Evolutionary conservation across 768 basidiomycete species (phyloP).

Genomic region (Tylopilus plumbeoviolaceoides): DNA sequence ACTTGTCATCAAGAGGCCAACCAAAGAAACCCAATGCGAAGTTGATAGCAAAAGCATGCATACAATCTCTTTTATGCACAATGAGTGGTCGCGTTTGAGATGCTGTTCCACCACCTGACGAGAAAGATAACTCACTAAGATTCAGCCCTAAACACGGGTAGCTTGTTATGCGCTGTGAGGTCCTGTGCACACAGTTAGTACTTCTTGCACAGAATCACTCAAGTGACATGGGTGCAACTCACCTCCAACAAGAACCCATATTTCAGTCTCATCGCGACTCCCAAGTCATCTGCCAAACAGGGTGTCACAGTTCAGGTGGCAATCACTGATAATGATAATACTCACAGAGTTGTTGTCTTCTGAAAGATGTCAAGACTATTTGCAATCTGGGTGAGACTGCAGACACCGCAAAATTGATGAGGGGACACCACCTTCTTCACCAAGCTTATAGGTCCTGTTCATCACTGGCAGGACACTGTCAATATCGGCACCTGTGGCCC

Average conservation of each 20-base stretch:
- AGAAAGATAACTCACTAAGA: conserved; percentile 47
- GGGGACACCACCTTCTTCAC: conserved; percentile 62
- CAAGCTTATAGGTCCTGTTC: conserved; percentile 82
- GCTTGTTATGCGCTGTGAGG: conserved; percentile 53
- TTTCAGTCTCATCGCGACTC: conserved; percentile 68
- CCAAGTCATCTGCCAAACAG: conserved; percentile 48
- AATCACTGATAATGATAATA: background rate
- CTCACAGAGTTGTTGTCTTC: conserved; percentile 80
- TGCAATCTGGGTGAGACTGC: background rate
- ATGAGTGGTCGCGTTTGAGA: background rate
- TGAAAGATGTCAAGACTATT: conserved; percentile 86
- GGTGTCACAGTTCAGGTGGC: background rate
- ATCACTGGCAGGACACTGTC: background rate
- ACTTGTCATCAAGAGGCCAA: conserved; percentile 66
- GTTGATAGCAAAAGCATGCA: conserved; percentile 60
- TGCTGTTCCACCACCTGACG: background rate
- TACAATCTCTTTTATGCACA: conserved; percentile 54
- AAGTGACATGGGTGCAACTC: conserved; percentile 5
- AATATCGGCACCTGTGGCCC: background rate
- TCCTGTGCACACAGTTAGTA: conserved; percentile 38
- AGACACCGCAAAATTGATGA: background rate
- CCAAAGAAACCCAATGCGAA: conserved; percentile 77
- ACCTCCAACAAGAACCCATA: conserved; percentile 76
- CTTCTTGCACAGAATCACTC: background rate
- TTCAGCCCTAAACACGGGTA: conserved; percentile 79